Evolutionary conservation across 2,329 filamentous ascomycete genomes (phyloP), one percentile per base, ranked within the genome.

Genomic region (Fusarium domesticum): DNA sequence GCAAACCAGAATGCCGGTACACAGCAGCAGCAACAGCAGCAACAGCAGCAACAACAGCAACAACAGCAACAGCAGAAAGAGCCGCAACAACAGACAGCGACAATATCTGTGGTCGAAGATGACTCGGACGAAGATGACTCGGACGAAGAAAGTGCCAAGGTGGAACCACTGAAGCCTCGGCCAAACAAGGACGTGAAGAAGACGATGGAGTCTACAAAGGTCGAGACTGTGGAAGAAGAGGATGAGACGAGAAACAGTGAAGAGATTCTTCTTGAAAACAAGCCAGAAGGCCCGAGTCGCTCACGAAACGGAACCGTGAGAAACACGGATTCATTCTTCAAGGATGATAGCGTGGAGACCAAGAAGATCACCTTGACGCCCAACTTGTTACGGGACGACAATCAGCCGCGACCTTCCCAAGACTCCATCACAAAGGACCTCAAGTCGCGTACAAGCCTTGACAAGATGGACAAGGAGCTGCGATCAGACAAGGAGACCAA

Each of bases 321-420:
- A 52, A 95, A 95, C 63, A 92, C 89, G 5, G 92, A 97, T 68
- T 96, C 92, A 1, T 96, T 97, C 74, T 96, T 96, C 75, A 95
- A 90, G 67, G 93, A 97, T 61, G 92, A 98, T 61, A 89, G 82
- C 23, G 86, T 89, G 30, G 93, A 97, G 67, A 96, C 93, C 3
- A 90, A 95, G 68, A 97, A 97, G 72, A 97, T 98, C 56, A 95
- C 91, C 1, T 78, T 98, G 35, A 98, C 93, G 4, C 93, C 93
- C 2, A 95, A 95, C 57, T 71, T 98, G 41, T 73, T 97, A 32
- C 84, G 92, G 33, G 92, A 97, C 55, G 91, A 96, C 56, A 77
- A 74, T 53, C 69, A 74, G 32, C 47, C 78, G 67, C 65, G 74
- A 70, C 65, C 92, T 75, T 70, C 69, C 2, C 63, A 61, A 10